Evolutionary conservation across 768 basidiomycete species (phyloP).

Genomic region (Kwoniella dendrophila): DNA sequence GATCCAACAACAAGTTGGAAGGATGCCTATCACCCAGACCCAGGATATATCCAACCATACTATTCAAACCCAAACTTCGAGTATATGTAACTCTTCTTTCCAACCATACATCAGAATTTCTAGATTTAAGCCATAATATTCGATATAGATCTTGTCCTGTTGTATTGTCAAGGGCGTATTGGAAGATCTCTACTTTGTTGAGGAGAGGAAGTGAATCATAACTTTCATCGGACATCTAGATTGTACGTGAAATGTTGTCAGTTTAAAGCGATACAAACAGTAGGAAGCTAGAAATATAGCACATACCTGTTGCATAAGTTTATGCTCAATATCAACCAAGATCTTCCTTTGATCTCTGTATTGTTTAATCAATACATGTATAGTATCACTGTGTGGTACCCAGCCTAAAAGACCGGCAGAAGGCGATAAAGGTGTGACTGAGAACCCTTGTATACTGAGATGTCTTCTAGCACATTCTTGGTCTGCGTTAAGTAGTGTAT

Average conservation of each 20-base stretch:
- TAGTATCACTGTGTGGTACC: constrained; percentile 92
- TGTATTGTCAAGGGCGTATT: constrained; percentile 96
- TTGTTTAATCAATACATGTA: constrained; percentile 93
- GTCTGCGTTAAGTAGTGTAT: constrained; percentile 88
- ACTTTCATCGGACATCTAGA: constrained; percentile 95
- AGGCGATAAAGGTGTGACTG: constrained; percentile 91
- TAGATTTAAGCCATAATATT: constrained; percentile 93
- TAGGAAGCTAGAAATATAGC: constrained; percentile 5
- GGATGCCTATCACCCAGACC: constrained; percentile 98
- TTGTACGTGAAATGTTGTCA: too few relatives aligned
- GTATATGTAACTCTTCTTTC: constrained; percentile 95
- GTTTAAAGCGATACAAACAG: too few relatives aligned
- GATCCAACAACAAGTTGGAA: constrained; percentile 88
- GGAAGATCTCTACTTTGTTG: constrained; percentile 98
- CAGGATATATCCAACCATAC: constrained; percentile 97
- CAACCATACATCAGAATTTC: constrained; percentile 95
- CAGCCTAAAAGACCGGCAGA: constrained; percentile 93
- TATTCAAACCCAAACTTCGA: constrained; percentile 90
- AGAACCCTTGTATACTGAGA: constrained; percentile 87
- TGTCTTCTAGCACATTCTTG: constrained; percentile 94
- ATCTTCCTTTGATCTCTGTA: constrained; percentile 96
- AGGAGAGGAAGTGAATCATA: constrained; percentile 91
- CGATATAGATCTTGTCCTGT: constrained; percentile 97
- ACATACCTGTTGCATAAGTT: constrained; percentile 92
- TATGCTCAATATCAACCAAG: constrained; percentile 93